Evolutionary conservation across 495 filamentous ascomycete species (phyloP).

Genomic region (Pyronema domesticum): DNA sequence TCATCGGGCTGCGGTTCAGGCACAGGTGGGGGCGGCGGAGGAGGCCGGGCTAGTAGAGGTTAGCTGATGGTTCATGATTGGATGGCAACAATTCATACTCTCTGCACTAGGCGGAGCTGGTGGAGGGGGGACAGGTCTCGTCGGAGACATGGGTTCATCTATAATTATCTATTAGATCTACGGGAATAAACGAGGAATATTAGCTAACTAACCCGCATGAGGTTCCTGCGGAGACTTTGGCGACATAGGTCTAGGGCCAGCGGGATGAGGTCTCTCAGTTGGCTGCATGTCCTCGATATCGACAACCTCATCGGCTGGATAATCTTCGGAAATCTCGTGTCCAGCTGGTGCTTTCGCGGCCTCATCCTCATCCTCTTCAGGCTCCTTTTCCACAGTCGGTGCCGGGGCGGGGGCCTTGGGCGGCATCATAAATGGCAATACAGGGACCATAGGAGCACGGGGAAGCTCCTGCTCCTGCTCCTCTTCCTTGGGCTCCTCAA

Average conservation of each 20-base stretch:
- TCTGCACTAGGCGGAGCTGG: conserved; percentile 45
- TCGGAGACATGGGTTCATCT: conserved; percentile 38
- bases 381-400: conserved; percentile 15
- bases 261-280: conserved; percentile 28
- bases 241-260: conserved; percentile 28
- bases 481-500: conserved; percentile 22
- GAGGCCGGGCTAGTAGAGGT: conserved; percentile 29
- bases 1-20: no score
- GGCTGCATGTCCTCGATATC: conserved; percentile 47
- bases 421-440: conserved; percentile 14
- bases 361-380: conserved; percentile 30
- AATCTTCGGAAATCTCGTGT: conserved; percentile 21
- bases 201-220: conserved; percentile 34
- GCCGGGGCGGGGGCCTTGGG: conserved; percentile 20
- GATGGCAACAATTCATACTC: conserved; percentile 34
- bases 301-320: conserved; percentile 34
- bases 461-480: conserved; percentile 24
- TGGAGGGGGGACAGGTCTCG: conserved; percentile 49
- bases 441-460: conserved; percentile 1
- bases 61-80: conserved; percentile 11
- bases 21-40: conserved; percentile 32
- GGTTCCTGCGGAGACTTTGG: conserved; percentile 28
- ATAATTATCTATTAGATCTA: conserved; percentile 3
- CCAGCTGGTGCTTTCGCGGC: conserved; percentile 22
- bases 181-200: neutral